Evolutionary conservation across 306 rosid genomes (phyloP), one percentile per base, ranked within the genome.

Genomic region (Lotus japonicus): DNA sequence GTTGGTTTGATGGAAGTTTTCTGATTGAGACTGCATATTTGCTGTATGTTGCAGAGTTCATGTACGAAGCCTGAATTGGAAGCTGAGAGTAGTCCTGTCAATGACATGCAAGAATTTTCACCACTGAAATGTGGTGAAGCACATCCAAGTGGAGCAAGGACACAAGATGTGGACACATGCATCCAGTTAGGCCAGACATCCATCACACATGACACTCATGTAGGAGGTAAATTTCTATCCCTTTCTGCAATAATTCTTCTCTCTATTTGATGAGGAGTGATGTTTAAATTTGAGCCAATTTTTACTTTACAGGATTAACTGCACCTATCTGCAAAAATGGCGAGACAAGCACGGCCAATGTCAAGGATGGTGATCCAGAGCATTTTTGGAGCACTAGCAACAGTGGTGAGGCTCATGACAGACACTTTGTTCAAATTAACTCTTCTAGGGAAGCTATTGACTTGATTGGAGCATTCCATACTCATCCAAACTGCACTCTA

Each of bases 1-100:
- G 49, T 71, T 77, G 76, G 67, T 62, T 66, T 52, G 61, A 45
- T 62, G 66, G 66, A 78, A 55, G 57, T 81, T 84, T 77, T 36
- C 69, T 63, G 53, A 16, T 70, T 56, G 48, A 60, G 64, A 70
- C 78, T 79, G 56, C 21, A 46, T 81, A 71, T 73, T 85, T 81
- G 56, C 70, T 84, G 77, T 76, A 52, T 81, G 81, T 72, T 77
- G 85, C 92, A 90, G 97, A 95, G 96, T 85, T 90, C 99, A 65
- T 90, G 89, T 81, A 89, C 97, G 11, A 95, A 79, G 87, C 96
- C 94, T 39, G 97, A 84, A 51, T 66, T 88, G 65, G 97, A 90
- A 68, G 81, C 76, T 75, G 95, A 91, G 79, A 84, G 84, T 77
- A 75, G 73, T 67, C 81, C 55, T 5, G 46, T 54, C 15, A 84